These are phyloP conservation scores for Bipolaris zeicola DNA, from an alignment of 2,329 filamentous ascomycete species.

Conservation along the genomic window DNA sequence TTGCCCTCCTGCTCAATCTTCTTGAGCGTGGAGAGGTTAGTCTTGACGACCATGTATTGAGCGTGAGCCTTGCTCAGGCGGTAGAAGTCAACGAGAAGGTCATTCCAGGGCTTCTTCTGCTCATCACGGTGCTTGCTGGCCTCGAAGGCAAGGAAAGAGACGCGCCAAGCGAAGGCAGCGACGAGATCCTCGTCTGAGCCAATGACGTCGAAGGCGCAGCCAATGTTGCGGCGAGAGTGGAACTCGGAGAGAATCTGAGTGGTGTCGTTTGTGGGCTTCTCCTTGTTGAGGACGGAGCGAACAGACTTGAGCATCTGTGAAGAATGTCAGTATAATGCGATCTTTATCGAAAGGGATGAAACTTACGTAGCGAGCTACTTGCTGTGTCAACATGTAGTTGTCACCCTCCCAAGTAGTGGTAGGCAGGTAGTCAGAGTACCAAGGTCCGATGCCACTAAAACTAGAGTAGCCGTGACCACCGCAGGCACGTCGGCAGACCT, in stretches of 20 bases:
- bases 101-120: slow-evolving; percentile 77
- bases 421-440: slow-evolving; percentile 77
- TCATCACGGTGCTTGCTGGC: slow-evolving; percentile 74
- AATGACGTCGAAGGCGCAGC: slow-evolving; percentile 76
- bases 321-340: slow-evolving; percentile 6
- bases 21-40: slow-evolving; percentile 74
- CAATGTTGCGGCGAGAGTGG: slow-evolving; percentile 68
- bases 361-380: slow-evolving; percentile 72
- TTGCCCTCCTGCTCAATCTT: slow-evolving; percentile 57
- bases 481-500: slow-evolving; percentile 75
- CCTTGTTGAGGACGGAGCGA: slow-evolving; percentile 69
- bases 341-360: not conserved
- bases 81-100: slow-evolving; percentile 77
- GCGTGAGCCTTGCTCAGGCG: slow-evolving; percentile 75
- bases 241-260: slow-evolving; percentile 69
- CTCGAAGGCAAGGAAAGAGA: slow-evolving; percentile 75
- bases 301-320: slow-evolving; percentile 73
- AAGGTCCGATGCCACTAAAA: slow-evolving; percentile 76
- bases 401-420: slow-evolving; percentile 76
- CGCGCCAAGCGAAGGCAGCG: slow-evolving; percentile 75
- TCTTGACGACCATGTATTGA: slow-evolving; percentile 79
- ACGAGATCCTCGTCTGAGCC: slow-evolving; percentile 72
- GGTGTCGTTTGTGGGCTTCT: slow-evolving; percentile 70
- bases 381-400: slow-evolving; percentile 83
- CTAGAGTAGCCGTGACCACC: slow-evolving; percentile 78